phyloP scores from a whole-genome alignment of 2,329 filamentous ascomycete species.

The Paraphoma sp. region DNA sequence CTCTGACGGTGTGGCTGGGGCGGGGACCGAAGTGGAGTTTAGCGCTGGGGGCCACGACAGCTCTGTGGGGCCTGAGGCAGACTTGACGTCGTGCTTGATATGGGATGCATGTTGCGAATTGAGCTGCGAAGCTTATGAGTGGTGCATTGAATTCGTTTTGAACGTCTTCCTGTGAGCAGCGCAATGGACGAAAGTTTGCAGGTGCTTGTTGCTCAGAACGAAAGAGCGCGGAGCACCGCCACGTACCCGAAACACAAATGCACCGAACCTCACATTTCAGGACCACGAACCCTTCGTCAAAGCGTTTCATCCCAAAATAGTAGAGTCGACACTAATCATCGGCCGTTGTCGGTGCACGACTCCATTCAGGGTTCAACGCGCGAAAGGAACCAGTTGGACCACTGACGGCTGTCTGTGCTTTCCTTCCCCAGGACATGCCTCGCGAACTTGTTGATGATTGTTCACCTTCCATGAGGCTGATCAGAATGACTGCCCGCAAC shows the following conservation, averaged over 20 bases:
- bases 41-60: constrained; percentile 6
- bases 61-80: background rate
- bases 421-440: too few species aligned
- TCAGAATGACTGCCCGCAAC: too few species aligned
- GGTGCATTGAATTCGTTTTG: background rate
- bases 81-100: background rate
- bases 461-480: too few species aligned
- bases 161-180: background rate
- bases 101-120: background rate
- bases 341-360: too few species aligned
- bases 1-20: constrained; percentile 5
- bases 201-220: background rate
- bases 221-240: background rate
- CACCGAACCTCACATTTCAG: background rate
- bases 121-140: background rate
- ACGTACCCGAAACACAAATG: background rate
- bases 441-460: too few species aligned
- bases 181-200: background rate
- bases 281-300: background rate
- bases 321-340: too few species aligned
- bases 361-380: too few species aligned
- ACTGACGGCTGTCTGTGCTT: too few species aligned
- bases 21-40: background rate
- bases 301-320: background rate
- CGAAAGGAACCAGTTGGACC: too few species aligned